A percentile compares a stretch with the other conserved stretches of the same genome.
Evolutionary conservation across 139 green algal genomes (phyloP).

Genomic region (Coccomyxa sp.): DNA sequence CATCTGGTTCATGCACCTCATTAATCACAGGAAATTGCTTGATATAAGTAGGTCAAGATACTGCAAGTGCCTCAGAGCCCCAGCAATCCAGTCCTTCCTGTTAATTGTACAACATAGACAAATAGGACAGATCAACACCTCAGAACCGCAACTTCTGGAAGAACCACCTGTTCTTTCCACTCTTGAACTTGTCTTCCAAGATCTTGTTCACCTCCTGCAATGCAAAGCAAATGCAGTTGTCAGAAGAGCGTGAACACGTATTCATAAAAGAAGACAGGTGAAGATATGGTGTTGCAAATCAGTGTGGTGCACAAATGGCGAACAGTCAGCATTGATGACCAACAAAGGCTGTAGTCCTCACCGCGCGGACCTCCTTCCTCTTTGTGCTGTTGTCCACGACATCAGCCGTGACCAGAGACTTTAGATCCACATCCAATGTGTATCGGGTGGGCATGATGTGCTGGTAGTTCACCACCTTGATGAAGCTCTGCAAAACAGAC

Average conservation of each 20-base stretch:
- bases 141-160: conserved; percentile 98
- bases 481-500: conserved; percentile 78
- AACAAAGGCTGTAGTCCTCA: conserved; percentile 16
- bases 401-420: conserved; percentile 79
- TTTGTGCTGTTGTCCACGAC: conserved; percentile 85
- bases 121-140: conserved; percentile 5
- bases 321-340: no score
- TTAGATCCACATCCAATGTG: conserved; percentile 96
- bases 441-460: conserved; percentile 99
- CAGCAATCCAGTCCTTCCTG: no score
- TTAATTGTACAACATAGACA: no score
- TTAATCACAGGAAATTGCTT: no score
- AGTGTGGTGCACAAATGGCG: no score
- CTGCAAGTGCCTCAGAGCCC: no score
- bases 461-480: conserved; percentile 99
- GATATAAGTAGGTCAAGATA: no score
- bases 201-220: conserved; percentile 86
- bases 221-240: background rate
- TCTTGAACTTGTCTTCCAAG: conserved; percentile 99
- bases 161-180: conserved; percentile 99
- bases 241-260: background rate
- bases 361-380: conserved; percentile 82
- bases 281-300: no score
- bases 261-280: no score
- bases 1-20: no score